Evolutionary conservation across 2,329 filamentous ascomycete genomes (phyloP).

Genomic region (Fusarium sterilihyphosum): DNA sequence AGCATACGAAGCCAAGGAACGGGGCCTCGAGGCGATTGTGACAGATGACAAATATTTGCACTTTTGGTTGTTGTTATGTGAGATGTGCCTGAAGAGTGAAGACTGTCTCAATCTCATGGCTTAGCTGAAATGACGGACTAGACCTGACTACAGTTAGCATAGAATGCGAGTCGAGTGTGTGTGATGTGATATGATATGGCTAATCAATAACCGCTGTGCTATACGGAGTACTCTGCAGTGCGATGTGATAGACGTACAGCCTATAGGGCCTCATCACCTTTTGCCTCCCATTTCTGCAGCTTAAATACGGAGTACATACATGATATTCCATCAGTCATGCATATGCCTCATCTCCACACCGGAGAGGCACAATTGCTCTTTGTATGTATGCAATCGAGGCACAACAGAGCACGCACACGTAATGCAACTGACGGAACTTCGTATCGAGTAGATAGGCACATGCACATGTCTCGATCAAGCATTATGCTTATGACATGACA

Average conservation of each 20-base stretch:
- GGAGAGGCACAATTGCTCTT: neutral
- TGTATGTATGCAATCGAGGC: neutral
- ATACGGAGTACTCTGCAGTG: constrained; percentile 4
- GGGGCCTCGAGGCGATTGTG: neutral
- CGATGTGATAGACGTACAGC: constrained; percentile 35
- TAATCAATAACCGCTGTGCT: neutral
- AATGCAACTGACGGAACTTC: neutral
- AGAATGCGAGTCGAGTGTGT: neutral
- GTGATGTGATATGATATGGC: constrained; percentile 1
- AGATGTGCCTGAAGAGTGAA: constrained; percentile 1
- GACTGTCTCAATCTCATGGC: constrained; percentile 11
- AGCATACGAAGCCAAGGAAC: constrained; percentile 8
- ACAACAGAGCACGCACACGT: neutral
- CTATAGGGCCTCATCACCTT: constrained; percentile 33
- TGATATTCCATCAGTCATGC: neutral
- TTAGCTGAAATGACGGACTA: constrained; percentile 8
- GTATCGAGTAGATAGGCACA: neutral
- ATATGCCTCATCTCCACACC: constrained; percentile 20
- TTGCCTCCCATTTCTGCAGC: constrained; percentile 1
- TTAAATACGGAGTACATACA: neutral
- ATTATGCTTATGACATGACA: neutral
- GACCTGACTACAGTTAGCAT: neutral
- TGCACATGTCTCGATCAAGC: neutral
- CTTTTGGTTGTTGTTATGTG: constrained; percentile 1
- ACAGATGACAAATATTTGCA: constrained; percentile 5